Percentiles rank a stretch among this genome's conserved stretches.
Conservation (phyloP, 2,329 filamentous ascomycete species). For the Sclerotinia sclerotiorum region DNA sequence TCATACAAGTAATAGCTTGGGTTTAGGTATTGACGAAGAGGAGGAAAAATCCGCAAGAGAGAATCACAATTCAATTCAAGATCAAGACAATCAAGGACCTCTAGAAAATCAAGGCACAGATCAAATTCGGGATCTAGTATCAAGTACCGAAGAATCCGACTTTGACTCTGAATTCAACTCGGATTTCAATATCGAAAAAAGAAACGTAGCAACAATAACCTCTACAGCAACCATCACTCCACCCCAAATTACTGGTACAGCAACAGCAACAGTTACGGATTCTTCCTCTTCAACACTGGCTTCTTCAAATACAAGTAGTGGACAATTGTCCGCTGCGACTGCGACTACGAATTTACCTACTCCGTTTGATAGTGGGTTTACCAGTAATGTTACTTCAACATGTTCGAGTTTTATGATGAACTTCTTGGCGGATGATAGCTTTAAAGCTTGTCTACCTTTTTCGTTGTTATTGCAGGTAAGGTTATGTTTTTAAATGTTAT, state of each 20-base stretch:
- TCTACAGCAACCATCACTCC: conserved; percentile 18
- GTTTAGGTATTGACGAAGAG: not conserved
- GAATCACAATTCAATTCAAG: not conserved
- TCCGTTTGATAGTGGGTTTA: conserved; percentile 66
- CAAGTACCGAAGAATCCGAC: not conserved
- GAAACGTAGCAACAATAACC: conserved; percentile 16
- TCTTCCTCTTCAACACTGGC: conserved; percentile 23
- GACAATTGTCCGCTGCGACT: conserved; percentile 29
- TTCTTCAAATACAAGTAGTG: conserved; percentile 26
- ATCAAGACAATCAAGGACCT: not conserved
- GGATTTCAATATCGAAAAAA: not conserved
- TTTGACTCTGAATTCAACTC: conserved; percentile 7
- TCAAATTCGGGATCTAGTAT: not conserved
- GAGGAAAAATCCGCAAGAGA: not conserved
- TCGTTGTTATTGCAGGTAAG: conserved; percentile 79
- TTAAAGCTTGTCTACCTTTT: conserved; percentile 69
- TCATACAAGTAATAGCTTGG: not conserved
- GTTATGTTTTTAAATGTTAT: not conserved
- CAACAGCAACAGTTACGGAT: conserved; percentile 8
- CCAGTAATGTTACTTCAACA: conserved; percentile 57
- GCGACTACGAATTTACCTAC: conserved; percentile 52
- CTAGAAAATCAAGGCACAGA: not conserved
- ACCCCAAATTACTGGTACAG: not conserved
- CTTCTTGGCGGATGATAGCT: conserved; percentile 37
- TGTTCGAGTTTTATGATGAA: conserved; percentile 37